Evolutionary conservation across 345 rosid genomes (phyloP), one percentile per base, ranked within the genome.

Genomic region (Physaria fendleri): DNA sequence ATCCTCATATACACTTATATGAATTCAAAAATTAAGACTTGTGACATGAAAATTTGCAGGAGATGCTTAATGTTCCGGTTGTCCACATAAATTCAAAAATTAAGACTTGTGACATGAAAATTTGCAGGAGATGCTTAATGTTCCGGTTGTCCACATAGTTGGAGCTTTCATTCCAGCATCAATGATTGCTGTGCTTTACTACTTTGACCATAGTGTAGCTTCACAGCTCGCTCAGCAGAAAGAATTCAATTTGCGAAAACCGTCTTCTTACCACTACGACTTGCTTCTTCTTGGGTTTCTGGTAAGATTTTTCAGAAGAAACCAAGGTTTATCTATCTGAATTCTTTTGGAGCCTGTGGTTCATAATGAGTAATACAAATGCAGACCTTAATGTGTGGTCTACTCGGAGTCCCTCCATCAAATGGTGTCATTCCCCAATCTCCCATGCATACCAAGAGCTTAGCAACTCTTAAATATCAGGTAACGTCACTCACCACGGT

Each of bases 341-440:
- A 3, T 10, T 44, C 3, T 34, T 16, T 8, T 41, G 38, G 18
- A 23, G 21, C 7, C 33, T 24, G 30, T 14, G 9, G 24, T 14
- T 41, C 9, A 35, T 43, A 24, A 28, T 27, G 21, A 42, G 8
- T 22, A 10, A n/a, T 8, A 13, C 30, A 39, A 14, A 41, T 65
- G 57, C 71, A 92, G 98, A 85, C 84, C 45, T 79, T 92, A 44
- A 40, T 92, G 55, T 88, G 98, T 27, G 98, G 98, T 53, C 85
- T 92, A 41, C 75, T 92, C 59, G 98, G 97, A 72, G 81, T 92
- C 60, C 98, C 98, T 18, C 97, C 98, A 44, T 81, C 98, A 34
- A 92, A 92, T 61, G 98, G 98, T 56, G 98, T 92, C 48, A 88
- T 92, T 57, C 98, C 98, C 5, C 97, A 92, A 69, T 92, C 98